phyloP scores from a whole-genome alignment of 2,329 filamentous ascomycete genomes.

The Neocucurbitaria cava region DNA sequence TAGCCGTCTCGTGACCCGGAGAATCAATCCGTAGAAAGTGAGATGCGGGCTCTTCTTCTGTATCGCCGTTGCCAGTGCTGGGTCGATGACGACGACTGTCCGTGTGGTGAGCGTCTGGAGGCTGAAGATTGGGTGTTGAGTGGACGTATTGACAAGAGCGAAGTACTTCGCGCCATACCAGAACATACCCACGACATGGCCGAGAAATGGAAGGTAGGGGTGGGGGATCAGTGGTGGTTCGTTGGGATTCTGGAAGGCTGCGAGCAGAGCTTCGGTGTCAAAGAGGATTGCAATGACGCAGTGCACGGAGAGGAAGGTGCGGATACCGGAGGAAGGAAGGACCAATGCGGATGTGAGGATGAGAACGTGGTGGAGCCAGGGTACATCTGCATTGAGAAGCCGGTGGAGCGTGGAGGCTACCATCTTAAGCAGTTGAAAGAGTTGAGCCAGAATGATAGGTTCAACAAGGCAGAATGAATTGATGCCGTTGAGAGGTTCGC shows the following conservation, averaged over 20 bases:
- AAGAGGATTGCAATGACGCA: neutral
- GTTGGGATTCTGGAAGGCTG: neutral
- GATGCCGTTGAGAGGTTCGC: neutral
- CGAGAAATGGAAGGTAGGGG: neutral
- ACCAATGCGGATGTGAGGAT: neutral
- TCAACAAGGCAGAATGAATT: neutral
- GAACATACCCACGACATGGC: neutral
- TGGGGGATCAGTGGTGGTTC: neutral
- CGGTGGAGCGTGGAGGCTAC: neutral
- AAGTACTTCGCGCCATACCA: neutral
- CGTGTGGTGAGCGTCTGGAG: neutral
- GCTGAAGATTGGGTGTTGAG: neutral
- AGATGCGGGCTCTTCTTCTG: neutral
- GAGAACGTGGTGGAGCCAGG: neutral
- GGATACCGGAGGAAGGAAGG: neutral
- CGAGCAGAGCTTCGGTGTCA: neutral
- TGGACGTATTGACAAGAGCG: neutral
- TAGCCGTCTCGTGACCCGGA: neutral
- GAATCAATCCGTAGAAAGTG: neutral
- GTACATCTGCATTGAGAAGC: neutral
- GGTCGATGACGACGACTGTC: neutral
- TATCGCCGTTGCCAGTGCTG: neutral
- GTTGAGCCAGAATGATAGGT: neutral
- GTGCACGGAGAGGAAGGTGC: neutral
- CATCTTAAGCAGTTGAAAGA: neutral